Conservation (phyloP, 305 asterid species). For the Fraxinus albicans region DNA sequence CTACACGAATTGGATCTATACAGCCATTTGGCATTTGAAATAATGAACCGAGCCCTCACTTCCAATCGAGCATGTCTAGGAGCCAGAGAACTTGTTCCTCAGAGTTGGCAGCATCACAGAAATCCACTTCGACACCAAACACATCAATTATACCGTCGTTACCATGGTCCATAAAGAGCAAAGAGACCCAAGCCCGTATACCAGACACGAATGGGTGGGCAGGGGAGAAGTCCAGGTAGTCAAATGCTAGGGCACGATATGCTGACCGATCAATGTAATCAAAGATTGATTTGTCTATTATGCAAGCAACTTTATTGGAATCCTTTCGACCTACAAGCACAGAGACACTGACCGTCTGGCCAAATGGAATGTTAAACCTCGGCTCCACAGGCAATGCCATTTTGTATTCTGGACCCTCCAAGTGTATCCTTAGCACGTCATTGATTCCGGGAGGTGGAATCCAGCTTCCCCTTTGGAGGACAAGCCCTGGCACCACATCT, state of each 20-base stretch:
- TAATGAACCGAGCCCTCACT: slow-evolving; percentile 34
- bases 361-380: slow-evolving; percentile 66
- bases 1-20: background rate
- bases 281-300: slow-evolving; percentile 69
- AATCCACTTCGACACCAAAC: slow-evolving; percentile 87
- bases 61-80: slow-evolving; percentile 97
- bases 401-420: slow-evolving; percentile 76
- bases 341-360: slow-evolving; percentile 70
- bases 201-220: slow-evolving; percentile 77
- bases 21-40: slow-evolving; percentile 11
- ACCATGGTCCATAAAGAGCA: slow-evolving; percentile 78
- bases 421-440: slow-evolving; percentile 65
- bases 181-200: slow-evolving; percentile 89
- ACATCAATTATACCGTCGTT: slow-evolving; percentile 71
- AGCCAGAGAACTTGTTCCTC: slow-evolving; percentile 88
- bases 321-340: slow-evolving; percentile 77
- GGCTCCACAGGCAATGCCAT: slow-evolving; percentile 83
- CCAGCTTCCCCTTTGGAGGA: slow-evolving; percentile 63
- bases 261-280: slow-evolving; percentile 87
- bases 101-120: slow-evolving; percentile 82
- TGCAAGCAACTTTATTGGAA: slow-evolving; percentile 67
- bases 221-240: slow-evolving; percentile 88
- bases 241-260: slow-evolving; percentile 81
- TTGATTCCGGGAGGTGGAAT: slow-evolving; percentile 67
- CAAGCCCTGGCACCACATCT: slow-evolving; percentile 79